These are phyloP conservation scores for Penicillium frequentans DNA, from an alignment of 2,329 filamentous ascomycete genomes.

Conservation along the genomic window DNA sequence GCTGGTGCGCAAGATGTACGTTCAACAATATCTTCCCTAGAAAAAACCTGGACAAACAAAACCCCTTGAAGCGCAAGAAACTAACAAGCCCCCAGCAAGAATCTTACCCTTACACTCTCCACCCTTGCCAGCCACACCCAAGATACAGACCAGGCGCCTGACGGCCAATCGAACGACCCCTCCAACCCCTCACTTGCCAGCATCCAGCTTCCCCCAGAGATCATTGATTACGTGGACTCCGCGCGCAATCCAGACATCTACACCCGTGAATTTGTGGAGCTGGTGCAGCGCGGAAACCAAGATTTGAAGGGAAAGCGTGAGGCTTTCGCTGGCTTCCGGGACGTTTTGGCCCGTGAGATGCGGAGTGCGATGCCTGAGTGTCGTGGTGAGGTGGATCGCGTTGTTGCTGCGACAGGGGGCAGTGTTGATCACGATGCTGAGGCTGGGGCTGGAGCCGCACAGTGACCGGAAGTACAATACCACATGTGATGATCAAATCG, in stretches of 20 bases:
- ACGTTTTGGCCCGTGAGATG: constrained; percentile 60
- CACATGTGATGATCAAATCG: background rate
- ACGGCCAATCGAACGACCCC: constrained; percentile 25
- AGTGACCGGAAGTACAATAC: background rate
- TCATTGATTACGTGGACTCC: constrained; percentile 63
- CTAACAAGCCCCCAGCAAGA: constrained; percentile 39
- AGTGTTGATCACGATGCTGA: background rate
- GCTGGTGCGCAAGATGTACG: constrained; percentile 59
- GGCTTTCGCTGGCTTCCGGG: constrained; percentile 59
- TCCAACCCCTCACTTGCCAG: constrained; percentile 48
- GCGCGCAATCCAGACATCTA: constrained; percentile 67
- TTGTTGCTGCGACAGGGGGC: constrained; percentile 46
- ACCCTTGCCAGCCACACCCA: constrained; percentile 47
- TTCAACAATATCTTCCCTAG: background rate
- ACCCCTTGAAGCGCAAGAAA: background rate
- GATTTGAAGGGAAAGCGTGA: constrained; percentile 61
- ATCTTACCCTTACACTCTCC: constrained; percentile 55
- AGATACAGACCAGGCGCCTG: constrained; percentile 18
- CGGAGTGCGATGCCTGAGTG: constrained; percentile 59
- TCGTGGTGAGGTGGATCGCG: constrained; percentile 52
- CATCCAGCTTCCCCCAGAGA: constrained; percentile 60
- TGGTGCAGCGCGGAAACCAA: constrained; percentile 63
- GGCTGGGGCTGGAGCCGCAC: background rate
- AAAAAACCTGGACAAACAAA: background rate
- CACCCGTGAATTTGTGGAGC: constrained; percentile 65